Evolutionary conservation across 805 yeast genomes (phyloP), one percentile per base, ranked within the genome.

Genomic region (Candida dendrica): DNA sequence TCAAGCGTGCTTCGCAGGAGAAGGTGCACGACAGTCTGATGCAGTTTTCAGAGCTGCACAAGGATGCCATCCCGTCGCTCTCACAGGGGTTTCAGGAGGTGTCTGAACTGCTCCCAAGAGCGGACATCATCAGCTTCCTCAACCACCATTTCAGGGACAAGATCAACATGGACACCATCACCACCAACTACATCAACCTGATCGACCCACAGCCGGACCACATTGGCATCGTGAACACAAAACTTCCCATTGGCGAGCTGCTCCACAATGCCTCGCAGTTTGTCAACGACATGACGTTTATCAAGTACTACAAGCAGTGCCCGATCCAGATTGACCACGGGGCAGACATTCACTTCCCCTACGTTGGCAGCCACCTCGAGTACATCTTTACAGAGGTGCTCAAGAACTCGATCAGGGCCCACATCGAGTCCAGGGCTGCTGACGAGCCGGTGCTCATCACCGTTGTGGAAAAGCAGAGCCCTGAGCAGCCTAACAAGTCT

Each of bases 321-420:
- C 71, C 75, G 2, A 59, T 88, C 17, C 56, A 63, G 19, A 72
- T 89, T 22, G 81, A 82, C 37, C 64, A 64, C 42, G 77, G 79
- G n/a, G 65, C 64, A 29, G 74, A 77, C 19, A 67, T 85, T 14
- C 63, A 65, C 19, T 78, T 90, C 57, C 91, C 96, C 0, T 91
- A 88, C 59, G 83, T 91, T 36, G 87, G 93, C 17, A 81, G 82
- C 36, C 96, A 90, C 58, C 61, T 93, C 40, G 96, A 91, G 58
- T 91, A 93, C 56, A 79, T 91, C 38, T 68, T 89, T 43, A 86
- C 86, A 18, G 98, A 91, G 63, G 64, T 91, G 17, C 70, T 91
- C 51, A 91, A 91, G 62, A 91, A 91, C 61, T 76, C 96, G 6
- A 80, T 84, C 47, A 66, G 96, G 42, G 95, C 98, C 0, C 89